Percentiles rank a stretch among this genome's conserved stretches.
Evolutionary conservation across 2,329 filamentous ascomycete species (phyloP).

Genomic region (Thermoascus crustaceus): DNA sequence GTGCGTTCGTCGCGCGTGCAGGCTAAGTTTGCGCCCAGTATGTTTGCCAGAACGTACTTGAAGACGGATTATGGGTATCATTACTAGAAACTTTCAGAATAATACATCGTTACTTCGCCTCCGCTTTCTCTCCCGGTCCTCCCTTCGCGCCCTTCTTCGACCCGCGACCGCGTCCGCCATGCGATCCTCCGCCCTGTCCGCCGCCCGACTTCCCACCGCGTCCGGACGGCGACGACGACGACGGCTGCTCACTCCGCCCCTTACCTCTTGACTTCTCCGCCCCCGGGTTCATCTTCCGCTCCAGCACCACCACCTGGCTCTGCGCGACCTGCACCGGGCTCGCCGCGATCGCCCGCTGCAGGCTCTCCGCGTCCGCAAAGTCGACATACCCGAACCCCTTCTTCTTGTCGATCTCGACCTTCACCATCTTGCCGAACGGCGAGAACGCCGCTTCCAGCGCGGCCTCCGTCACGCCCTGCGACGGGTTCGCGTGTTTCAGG

Average conservation of each 20-base stretch:
- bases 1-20: too few relatives aligned
- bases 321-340: slow-evolving; percentile 77
- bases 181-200: slow-evolving; percentile 7
- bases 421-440: slow-evolving; percentile 63
- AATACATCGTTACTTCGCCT: background rate
- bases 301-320: slow-evolving; percentile 77
- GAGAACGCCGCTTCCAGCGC: slow-evolving; percentile 67
- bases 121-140: slow-evolving; percentile 4
- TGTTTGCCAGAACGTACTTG: too few relatives aligned
- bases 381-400: slow-evolving; percentile 93
- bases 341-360: slow-evolving; percentile 71
- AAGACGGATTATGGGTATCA: slow-evolving; percentile 9
- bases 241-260: slow-evolving; percentile 16
- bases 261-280: slow-evolving; percentile 26
- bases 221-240: slow-evolving; percentile 5
- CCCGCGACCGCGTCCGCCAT: background rate
- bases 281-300: slow-evolving; percentile 39
- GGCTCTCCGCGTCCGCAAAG: slow-evolving; percentile 63
- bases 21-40: too few relatives aligned
- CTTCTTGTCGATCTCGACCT: slow-evolving; percentile 86
- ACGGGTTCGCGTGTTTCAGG: slow-evolving; percentile 75
- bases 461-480: slow-evolving; percentile 82
- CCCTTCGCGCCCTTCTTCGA: slow-evolving; percentile 5
- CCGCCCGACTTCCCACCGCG: slow-evolving; percentile 4
- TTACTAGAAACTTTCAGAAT: background rate